Conservation (phyloP, 257 asterid genomes). For the Solanum tarijense region DNA sequence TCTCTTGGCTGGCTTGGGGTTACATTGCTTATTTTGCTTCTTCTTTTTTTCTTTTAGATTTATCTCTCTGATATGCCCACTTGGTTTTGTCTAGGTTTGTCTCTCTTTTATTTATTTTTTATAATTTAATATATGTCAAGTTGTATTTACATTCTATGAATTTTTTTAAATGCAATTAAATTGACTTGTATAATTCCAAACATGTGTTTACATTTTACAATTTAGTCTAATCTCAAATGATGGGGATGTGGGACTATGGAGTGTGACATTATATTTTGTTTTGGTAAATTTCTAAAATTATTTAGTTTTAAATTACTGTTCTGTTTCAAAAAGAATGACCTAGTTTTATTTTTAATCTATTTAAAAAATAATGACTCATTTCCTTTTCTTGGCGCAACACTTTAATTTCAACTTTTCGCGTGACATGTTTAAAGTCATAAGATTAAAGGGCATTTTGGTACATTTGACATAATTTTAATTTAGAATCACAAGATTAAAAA, state of each 20-base stretch:
- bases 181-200: background rate
- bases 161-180: background rate
- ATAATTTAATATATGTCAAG: background rate
- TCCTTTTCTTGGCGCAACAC: no score
- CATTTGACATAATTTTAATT: no score
- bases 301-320: background rate
- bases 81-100: background rate
- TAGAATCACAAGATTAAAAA: no score
- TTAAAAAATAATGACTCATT: no score
- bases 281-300: no score
- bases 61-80: background rate
- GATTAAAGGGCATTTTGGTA: no score
- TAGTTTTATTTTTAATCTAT: no score
- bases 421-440: no score
- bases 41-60: background rate
- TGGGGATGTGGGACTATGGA: background rate
- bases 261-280: no score
- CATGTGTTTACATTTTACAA: background rate
- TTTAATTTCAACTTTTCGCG: no score
- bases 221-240: background rate
- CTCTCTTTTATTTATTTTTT: background rate
- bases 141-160: background rate
- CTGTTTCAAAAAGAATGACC: no score
- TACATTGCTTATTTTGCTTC: background rate
- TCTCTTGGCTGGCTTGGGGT: conserved; percentile 4